Percentiles rank a stretch among this genome's conserved stretches.
phyloP scores from a whole-genome alignment of 192 early-diverging fungal species.

The Coemansia pectinata region DNA sequence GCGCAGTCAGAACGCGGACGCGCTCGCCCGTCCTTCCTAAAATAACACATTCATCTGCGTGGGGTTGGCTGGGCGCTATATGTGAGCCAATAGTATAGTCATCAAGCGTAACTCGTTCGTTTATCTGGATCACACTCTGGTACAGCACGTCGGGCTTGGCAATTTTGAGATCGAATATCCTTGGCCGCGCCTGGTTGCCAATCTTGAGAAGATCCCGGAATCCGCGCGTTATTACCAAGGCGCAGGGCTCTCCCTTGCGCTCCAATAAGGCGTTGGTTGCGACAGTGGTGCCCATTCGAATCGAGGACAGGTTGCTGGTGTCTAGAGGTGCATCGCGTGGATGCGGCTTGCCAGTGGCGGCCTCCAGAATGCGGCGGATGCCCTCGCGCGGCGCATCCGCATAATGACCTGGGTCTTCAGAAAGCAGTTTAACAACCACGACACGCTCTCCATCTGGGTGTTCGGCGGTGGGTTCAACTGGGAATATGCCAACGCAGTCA shows the following conservation, averaged over 20 bases:
- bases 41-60: slow-evolving; percentile 32
- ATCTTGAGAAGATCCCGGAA: slow-evolving; percentile 82
- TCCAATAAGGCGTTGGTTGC: slow-evolving; percentile 92
- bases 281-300: slow-evolving; percentile 97
- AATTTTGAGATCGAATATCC: slow-evolving; percentile 92
- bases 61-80: background rate
- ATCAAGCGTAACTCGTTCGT: slow-evolving; percentile 86
- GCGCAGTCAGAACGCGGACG: slow-evolving; percentile 65
- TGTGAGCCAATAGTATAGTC: slow-evolving; percentile 64
- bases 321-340: slow-evolving; percentile 70
- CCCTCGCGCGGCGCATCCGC: slow-evolving; percentile 93
- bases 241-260: slow-evolving; percentile 85
- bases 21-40: slow-evolving; percentile 87
- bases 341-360: slow-evolving; percentile 68
- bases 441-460: slow-evolving; percentile 54
- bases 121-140: slow-evolving; percentile 73
- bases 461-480: slow-evolving; percentile 41
- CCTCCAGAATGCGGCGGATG: slow-evolving; percentile 83
- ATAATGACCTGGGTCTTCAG: slow-evolving; percentile 89
- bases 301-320: slow-evolving; percentile 69
- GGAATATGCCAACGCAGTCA: slow-evolving; percentile 84
- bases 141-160: slow-evolving; percentile 85
- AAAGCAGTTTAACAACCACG: slow-evolving; percentile 87
- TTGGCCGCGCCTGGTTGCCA: slow-evolving; percentile 90
- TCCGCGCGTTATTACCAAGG: slow-evolving; percentile 87